Conservation (phyloP, 805 yeast genomes). For the Alloascoidea africana region DNA sequence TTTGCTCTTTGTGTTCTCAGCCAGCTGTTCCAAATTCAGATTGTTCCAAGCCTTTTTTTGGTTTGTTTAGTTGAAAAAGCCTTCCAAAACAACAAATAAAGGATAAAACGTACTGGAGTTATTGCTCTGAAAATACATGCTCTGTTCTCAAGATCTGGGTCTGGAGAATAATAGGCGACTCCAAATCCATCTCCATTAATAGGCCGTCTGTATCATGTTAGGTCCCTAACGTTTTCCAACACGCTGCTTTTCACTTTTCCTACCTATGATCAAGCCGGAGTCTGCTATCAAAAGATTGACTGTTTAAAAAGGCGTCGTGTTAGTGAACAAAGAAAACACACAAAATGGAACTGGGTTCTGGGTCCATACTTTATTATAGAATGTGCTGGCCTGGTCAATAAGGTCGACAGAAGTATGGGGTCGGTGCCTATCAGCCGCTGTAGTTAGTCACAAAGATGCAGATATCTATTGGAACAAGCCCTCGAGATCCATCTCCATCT, state of each 20-base stretch:
- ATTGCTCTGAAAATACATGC: constrained; percentile 93
- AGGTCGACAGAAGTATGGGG: constrained; percentile 70
- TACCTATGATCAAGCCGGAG: constrained; percentile 57
- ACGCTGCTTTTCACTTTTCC: neutral
- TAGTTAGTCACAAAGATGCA: constrained; percentile 87
- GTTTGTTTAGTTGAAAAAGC: neutral
- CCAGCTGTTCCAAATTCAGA: constrained; percentile 69
- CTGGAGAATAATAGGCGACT: constrained; percentile 74
- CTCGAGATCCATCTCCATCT: too few relatives aligned
- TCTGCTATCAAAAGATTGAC: constrained; percentile 83
- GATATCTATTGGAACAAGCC: too few relatives aligned
- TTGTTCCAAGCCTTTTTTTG: constrained; percentile 71
- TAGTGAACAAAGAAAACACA: neutral
- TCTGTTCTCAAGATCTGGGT: constrained; percentile 36
- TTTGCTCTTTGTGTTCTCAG: constrained; percentile 74
- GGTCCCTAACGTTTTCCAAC: neutral
- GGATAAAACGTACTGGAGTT: constrained; percentile 45
- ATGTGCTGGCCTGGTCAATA: constrained; percentile 90
- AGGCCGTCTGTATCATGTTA: constrained; percentile 42
- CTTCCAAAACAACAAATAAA: neutral
- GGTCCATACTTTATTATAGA: constrained; percentile 60
- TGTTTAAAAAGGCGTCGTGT: constrained; percentile 6
- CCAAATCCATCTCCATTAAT: constrained; percentile 98
- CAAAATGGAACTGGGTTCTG: neutral
- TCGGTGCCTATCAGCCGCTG: constrained; percentile 48